These are phyloP conservation scores for Citrullus colocynthis DNA, from an alignment of 306 rosid species.

Conservation along the genomic window DNA sequence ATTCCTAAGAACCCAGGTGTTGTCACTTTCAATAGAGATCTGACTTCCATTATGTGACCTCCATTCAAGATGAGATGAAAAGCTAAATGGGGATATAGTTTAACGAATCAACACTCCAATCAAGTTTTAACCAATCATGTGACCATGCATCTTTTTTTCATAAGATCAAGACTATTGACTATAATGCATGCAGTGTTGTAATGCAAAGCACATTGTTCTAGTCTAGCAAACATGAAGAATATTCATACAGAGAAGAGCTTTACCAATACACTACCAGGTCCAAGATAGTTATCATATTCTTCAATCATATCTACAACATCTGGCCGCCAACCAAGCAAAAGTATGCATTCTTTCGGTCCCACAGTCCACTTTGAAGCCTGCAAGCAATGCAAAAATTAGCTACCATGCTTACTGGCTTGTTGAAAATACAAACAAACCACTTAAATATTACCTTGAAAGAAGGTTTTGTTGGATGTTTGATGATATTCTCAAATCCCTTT, in stretches of 20 bases:
- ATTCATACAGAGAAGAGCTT: slow-evolving; percentile 13
- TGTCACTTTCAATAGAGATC: not conserved
- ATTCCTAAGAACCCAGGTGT: not conserved
- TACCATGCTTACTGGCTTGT: not conserved
- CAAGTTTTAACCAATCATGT: not conserved
- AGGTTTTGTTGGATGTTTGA: slow-evolving; percentile 46
- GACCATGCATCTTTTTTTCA: not conserved
- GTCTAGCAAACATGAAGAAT: not conserved
- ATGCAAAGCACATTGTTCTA: not conserved
- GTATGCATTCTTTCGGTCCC: slow-evolving; percentile 83
- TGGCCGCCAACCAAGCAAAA: slow-evolving; percentile 89
- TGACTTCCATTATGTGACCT: not conserved
- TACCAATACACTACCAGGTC: slow-evolving; percentile 92
- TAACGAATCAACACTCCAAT: not conserved
- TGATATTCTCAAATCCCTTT: slow-evolving; percentile 44
- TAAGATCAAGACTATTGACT: not conserved
- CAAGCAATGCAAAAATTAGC: slow-evolving; percentile 4
- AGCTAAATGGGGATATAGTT: not conserved
- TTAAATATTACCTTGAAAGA: slow-evolving; percentile 56
- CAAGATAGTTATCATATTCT: slow-evolving; percentile 96
- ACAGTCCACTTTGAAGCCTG: slow-evolving; percentile 59
- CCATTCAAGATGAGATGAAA: not conserved
- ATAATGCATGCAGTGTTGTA: not conserved
- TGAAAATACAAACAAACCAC: not conserved
- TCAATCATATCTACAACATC: slow-evolving; percentile 69